Conservation (phyloP, 768 basidiomycete species). For the Clathrus columnatus region DNA sequence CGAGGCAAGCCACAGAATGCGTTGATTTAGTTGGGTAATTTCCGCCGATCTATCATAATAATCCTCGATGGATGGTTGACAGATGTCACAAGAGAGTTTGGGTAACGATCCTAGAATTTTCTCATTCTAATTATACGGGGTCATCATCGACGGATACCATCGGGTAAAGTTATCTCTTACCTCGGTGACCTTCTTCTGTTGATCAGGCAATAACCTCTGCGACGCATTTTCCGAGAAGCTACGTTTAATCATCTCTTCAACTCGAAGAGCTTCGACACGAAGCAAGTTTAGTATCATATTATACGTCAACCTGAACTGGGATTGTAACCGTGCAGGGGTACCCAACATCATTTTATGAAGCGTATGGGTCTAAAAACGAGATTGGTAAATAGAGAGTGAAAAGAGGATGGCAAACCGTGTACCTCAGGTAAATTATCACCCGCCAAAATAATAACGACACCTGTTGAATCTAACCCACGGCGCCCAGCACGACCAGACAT, state of each 20-base stretch:
- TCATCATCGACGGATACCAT: conserved; percentile 6
- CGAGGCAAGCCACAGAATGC: conserved; percentile 51
- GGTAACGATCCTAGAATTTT: conserved; percentile 51
- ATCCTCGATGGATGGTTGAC: conserved; percentile 59
- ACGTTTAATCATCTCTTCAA: conserved; percentile 99
- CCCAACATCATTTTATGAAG: conserved; percentile 90
- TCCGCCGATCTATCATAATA: conserved; percentile 68
- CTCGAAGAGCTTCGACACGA: conserved; percentile 88
- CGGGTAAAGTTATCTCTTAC: conserved; percentile 32
- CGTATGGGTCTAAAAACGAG: conserved; percentile 19
- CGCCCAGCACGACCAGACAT: conserved; percentile 99
- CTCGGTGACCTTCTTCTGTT: conserved; percentile 80
- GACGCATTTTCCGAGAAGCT: conserved; percentile 98
- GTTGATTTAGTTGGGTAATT: conserved; percentile 53
- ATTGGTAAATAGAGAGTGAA: background rate
- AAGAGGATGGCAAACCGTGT: conserved; percentile 14
- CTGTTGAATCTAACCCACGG: conserved; percentile 89
- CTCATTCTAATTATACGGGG: conserved; percentile 48
- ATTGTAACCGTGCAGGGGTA: conserved; percentile 83
- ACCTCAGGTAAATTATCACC: conserved; percentile 86
- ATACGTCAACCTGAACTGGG: conserved; percentile 96
- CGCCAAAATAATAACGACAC: conserved; percentile 87
- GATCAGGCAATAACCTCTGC: conserved; percentile 84
- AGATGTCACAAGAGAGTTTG: conserved; percentile 60
- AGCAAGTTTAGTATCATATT: conserved; percentile 98